phyloP scores from a whole-genome alignment of 2,329 filamentous ascomycete species.

The Talaromyces sp. region DNA sequence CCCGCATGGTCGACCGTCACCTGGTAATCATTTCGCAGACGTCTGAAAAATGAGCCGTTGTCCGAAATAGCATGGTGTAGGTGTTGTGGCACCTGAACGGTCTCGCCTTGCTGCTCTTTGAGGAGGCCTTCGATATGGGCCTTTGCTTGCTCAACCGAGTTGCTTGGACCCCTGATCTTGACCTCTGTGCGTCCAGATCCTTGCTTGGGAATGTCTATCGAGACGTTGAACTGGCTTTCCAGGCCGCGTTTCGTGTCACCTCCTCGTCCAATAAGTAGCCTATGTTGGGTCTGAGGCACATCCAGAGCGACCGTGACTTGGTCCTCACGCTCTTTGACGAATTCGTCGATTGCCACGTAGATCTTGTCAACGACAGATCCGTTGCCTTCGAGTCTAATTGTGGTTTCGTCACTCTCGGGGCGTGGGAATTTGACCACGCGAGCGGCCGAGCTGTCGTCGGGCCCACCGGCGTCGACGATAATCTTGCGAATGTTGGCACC shows the following conservation, averaged over 20 bases:
- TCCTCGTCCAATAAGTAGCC: slow-evolving; percentile 83
- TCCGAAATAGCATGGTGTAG: slow-evolving; percentile 78
- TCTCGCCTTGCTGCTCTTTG: slow-evolving; percentile 85
- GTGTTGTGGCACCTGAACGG: slow-evolving; percentile 73
- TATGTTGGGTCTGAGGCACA: slow-evolving; percentile 84
- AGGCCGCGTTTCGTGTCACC: slow-evolving; percentile 82
- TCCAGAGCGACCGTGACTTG: slow-evolving; percentile 76
- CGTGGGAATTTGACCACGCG: slow-evolving; percentile 94
- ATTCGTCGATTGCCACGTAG: slow-evolving; percentile 70
- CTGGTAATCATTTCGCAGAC: slow-evolving; percentile 76
- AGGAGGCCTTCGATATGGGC: slow-evolving; percentile 71
- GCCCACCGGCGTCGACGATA: slow-evolving; percentile 81
- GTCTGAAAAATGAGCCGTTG: slow-evolving; percentile 90
- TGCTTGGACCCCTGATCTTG: slow-evolving; percentile 75
- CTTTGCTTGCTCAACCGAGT: slow-evolving; percentile 79
- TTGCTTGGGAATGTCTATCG: slow-evolving; percentile 86
- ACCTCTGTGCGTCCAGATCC: slow-evolving; percentile 78
- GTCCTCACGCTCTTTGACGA: slow-evolving; percentile 78
- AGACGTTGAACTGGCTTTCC: slow-evolving; percentile 80
- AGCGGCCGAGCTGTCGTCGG: slow-evolving; percentile 77
- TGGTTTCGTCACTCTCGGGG: slow-evolving; percentile 73
- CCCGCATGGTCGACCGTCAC: slow-evolving; percentile 91
- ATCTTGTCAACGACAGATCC: slow-evolving; percentile 85
- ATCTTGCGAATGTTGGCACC: slow-evolving; percentile 83
- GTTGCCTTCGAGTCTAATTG: slow-evolving; percentile 83